These are phyloP conservation scores for Nicotiana otophora DNA, from an alignment of 257 asterid species.

Conservation along the genomic window DNA sequence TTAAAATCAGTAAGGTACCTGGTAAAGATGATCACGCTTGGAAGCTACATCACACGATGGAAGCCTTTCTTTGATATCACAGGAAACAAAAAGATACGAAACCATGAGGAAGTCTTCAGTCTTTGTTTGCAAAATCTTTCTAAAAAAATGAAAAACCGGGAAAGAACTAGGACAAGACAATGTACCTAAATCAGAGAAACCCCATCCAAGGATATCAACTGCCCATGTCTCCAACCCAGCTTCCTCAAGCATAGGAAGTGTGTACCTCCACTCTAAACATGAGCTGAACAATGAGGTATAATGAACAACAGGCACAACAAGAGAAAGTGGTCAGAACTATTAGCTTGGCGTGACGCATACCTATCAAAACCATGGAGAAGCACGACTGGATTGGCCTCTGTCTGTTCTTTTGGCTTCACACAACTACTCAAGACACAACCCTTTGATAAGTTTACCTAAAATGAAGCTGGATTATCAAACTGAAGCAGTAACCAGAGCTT, in stretches of 20 bases:
- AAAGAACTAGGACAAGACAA: neutral
- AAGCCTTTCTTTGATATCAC: slow-evolving; percentile 33
- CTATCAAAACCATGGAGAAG: slow-evolving; percentile 89
- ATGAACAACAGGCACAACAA: neutral
- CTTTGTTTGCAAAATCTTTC: neutral
- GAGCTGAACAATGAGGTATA: slow-evolving; percentile 36
- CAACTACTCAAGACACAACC: slow-evolving; percentile 76
- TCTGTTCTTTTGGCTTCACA: slow-evolving; percentile 41
- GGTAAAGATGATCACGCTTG: slow-evolving; percentile 60
- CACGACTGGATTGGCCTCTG: slow-evolving; percentile 57
- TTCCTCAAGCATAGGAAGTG: slow-evolving; percentile 70
- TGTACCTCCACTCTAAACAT: slow-evolving; percentile 81
- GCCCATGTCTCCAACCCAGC: slow-evolving; percentile 78
- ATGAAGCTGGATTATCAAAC: slow-evolving; percentile 10
- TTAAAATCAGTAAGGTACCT: neutral
- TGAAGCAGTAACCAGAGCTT: neutral
- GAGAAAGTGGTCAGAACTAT: neutral
- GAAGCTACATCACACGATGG: slow-evolving; percentile 72
- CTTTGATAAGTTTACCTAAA: neutral
- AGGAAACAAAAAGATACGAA: neutral
- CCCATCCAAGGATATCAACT: slow-evolving; percentile 88
- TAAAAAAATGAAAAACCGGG: neutral
- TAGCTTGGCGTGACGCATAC: slow-evolving; percentile 13
- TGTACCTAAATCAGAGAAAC: slow-evolving; percentile 67
- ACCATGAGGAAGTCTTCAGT: neutral